Conservation (phyloP, 805 yeast genomes). For the Wickerhamia fluorescens region DNA sequence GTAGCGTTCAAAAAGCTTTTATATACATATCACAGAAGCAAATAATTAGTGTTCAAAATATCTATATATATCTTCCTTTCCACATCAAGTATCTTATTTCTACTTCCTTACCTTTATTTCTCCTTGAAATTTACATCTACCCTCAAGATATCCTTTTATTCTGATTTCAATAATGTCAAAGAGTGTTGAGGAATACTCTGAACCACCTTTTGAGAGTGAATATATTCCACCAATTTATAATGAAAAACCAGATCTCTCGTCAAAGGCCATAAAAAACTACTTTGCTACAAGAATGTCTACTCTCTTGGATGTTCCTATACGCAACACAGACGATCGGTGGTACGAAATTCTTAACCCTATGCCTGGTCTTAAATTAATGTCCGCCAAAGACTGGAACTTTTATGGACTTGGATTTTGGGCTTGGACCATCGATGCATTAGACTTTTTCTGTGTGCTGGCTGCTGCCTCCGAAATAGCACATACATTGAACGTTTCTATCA, state of each 20-base stretch:
- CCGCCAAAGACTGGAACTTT: constrained; percentile 12
- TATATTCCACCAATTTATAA: constrained; percentile 1
- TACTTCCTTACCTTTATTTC: no score
- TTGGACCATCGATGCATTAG: constrained; percentile 21
- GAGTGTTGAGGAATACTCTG: no score
- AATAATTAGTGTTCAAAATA: no score
- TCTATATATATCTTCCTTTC: no score
- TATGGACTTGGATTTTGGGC: constrained; percentile 16
- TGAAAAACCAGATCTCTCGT: constrained; percentile 2
- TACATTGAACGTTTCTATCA: constrained; percentile 9
- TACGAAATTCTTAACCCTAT: constrained; percentile 7
- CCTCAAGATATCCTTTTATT: no score
- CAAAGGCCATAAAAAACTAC: constrained; percentile 4
- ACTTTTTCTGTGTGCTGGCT: constrained; percentile 17
- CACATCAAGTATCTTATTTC: no score
- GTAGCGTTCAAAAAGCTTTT: no score
- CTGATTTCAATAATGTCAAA: no score
- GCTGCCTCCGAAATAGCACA: constrained; percentile 14
- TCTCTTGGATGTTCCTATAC: constrained; percentile 12
- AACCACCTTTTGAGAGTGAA: no score
- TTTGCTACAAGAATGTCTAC: constrained; percentile 10
- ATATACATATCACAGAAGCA: no score
- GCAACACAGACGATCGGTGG: constrained; percentile 1
- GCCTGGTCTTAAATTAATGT: constrained; percentile 7
- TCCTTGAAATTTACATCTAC: no score